Conservation (phyloP, 2,329 filamentous ascomycete species). For the Fusarium luffae region DNA sequence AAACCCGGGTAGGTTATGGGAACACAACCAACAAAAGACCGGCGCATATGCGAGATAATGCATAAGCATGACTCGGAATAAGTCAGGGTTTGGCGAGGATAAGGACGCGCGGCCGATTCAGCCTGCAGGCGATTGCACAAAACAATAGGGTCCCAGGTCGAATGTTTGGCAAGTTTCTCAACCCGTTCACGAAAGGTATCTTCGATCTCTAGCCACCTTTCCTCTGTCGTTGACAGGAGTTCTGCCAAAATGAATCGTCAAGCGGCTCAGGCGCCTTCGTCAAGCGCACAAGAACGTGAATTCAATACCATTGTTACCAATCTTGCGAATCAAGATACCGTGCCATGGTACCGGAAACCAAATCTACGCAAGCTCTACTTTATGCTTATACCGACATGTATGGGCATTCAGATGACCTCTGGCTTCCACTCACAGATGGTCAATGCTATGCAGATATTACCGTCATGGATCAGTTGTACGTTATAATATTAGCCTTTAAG, state of each 20-base stretch:
- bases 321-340: not conserved
- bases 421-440: not conserved
- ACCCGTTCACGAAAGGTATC: too few relatives aligned
- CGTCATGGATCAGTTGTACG: not conserved
- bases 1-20: not conserved
- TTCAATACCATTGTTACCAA: not conserved
- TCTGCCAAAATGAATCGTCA: not conserved
- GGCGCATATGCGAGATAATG: not conserved
- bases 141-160: not conserved
- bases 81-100: fast-evolving
- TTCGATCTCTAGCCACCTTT: fast-evolving
- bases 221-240: fast-evolving
- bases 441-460: not conserved
- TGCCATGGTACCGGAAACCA: not conserved
- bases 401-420: not conserved
- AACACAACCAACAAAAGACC: not conserved
- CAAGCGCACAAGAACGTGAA: not conserved
- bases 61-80: not conserved
- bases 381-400: not conserved
- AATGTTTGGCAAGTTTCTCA: not conserved
- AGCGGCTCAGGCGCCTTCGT: fast-evolving
- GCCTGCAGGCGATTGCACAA: not conserved
- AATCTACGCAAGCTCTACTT: not conserved
- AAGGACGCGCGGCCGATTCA: not conserved
- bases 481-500: not conserved